phyloP scores from a whole-genome alignment of 176 grass and related monocot genomes.

The Musa itinerans region DNA sequence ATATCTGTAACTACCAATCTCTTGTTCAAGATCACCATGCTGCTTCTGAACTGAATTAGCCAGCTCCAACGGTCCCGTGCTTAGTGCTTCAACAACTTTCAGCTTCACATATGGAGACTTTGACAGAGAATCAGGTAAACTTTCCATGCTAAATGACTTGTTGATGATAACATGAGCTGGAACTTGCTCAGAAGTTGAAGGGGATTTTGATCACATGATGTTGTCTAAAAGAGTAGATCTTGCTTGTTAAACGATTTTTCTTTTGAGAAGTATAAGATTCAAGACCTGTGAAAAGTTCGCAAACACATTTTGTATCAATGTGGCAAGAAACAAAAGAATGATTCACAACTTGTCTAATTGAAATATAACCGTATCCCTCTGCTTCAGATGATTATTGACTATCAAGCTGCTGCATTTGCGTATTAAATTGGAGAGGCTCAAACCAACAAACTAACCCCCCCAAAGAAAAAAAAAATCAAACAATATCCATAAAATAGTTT shows the following conservation, averaged over 20 bases:
- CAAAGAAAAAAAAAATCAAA: too few relatives aligned
- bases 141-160: neutral
- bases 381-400: neutral
- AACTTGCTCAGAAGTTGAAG: neutral
- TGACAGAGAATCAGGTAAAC: neutral
- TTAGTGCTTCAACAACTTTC: neutral
- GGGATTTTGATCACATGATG: neutral
- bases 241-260: neutral
- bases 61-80: neutral
- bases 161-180: neutral
- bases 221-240: neutral
- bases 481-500: too few relatives aligned
- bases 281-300: neutral
- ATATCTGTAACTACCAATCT: neutral
- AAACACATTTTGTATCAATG: neutral
- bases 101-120: neutral
- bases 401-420: neutral
- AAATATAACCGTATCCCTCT: neutral
- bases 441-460: neutral
- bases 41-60: conserved; percentile 6
- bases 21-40: neutral
- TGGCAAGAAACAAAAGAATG: neutral
- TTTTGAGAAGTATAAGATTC: neutral
- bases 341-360: too few relatives aligned
- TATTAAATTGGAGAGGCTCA: neutral